These are phyloP conservation scores for Rhodotorula kratochvilovae DNA, from an alignment of 768 basidiomycete species.

Conservation along the genomic window DNA sequence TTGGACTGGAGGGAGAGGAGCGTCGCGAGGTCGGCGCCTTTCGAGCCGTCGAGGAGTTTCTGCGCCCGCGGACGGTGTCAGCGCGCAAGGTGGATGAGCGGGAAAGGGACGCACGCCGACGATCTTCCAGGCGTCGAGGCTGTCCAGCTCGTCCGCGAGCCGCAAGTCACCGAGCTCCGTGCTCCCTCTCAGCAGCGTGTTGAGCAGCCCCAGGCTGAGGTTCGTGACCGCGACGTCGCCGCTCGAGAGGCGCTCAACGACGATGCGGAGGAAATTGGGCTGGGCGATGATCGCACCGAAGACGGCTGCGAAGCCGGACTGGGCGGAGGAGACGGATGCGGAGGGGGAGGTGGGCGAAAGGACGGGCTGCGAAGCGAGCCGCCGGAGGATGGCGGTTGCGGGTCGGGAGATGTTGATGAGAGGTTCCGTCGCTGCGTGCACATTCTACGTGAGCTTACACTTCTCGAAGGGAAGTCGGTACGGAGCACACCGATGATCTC, in stretches of 20 bases:
- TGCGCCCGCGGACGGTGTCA: not conserved
- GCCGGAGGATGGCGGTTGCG: slow-evolving; percentile 82
- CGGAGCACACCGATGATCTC: slow-evolving; percentile 21
- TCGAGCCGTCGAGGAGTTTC: slow-evolving; percentile 67
- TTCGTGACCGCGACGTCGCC: slow-evolving; percentile 52
- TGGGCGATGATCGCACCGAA: slow-evolving; percentile 77
- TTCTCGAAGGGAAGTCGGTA: no score
- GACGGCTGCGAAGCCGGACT: slow-evolving; percentile 74
- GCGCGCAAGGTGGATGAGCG: not conserved
- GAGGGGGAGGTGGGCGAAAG: not conserved
- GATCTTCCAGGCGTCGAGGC: slow-evolving; percentile 50
- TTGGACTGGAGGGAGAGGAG: slow-evolving; percentile 86
- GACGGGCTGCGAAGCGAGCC: slow-evolving; percentile 50
- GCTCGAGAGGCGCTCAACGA: slow-evolving; percentile 72
- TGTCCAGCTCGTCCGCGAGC: slow-evolving; percentile 69
- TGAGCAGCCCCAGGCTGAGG: slow-evolving; percentile 79
- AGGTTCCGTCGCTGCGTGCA: slow-evolving; percentile 62
- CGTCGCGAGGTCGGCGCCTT: slow-evolving; percentile 59
- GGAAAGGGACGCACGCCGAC: slow-evolving; percentile 7
- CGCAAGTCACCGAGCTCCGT: slow-evolving; percentile 72
- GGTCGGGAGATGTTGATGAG: slow-evolving; percentile 87
- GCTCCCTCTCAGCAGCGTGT: slow-evolving; percentile 75
- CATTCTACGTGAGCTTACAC: no score
- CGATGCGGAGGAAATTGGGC: slow-evolving; percentile 66
- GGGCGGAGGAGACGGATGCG: slow-evolving; percentile 52